Base-by-base conservation (phyloP, 148 eudicot species). In the Cornus suecica region DNA sequence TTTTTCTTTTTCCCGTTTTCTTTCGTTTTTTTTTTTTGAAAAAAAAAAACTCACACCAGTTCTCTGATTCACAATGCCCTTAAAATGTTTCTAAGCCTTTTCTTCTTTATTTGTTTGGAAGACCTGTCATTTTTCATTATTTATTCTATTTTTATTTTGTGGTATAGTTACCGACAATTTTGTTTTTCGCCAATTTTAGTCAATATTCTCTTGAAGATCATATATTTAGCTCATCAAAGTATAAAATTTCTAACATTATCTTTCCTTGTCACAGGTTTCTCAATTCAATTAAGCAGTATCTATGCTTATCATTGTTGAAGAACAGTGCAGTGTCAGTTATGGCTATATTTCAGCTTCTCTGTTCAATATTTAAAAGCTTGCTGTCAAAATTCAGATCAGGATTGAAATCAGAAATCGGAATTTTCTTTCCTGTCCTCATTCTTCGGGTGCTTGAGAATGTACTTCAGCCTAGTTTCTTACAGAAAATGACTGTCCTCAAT, bases 271-370 rank as follows among this genome's bases (percentile, higher is more conserved):
- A 81, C 97, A 95, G 99, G 91, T 95, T 95, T 85, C 86, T 93
- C 76, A 93, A 87, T 74, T 84, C 83, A 68, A 86, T 95, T 76
- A 95, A 93, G 86, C 97, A 95, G 85, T 95, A 83, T 70, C 89
- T 95, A 22, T 93, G 99, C 89, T 80, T 95, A 75, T 95, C 99
- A 22, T 74, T 95, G 81, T 76, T 95, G 73, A 95, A 93, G 90
- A 95, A 95, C 89, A 93, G 99, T 78, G 98, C 97, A 63, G 75
- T 93, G 80, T 91, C 99, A 76, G 99, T 95, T 66, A 95, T 95
- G 99, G 85, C 90, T 30, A 88, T 95, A 77, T 95, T 91, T 83
- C 99, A 95, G 83, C 99, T 95, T 79, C 88, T 91, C 37, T 95
- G 97, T 76, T 93, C 97, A 10, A 93, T 93, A 64, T 93, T 95